Evolutionary conservation across 164 flowering plant species (phyloP).

Genomic region (Magnolia sinica): DNA sequence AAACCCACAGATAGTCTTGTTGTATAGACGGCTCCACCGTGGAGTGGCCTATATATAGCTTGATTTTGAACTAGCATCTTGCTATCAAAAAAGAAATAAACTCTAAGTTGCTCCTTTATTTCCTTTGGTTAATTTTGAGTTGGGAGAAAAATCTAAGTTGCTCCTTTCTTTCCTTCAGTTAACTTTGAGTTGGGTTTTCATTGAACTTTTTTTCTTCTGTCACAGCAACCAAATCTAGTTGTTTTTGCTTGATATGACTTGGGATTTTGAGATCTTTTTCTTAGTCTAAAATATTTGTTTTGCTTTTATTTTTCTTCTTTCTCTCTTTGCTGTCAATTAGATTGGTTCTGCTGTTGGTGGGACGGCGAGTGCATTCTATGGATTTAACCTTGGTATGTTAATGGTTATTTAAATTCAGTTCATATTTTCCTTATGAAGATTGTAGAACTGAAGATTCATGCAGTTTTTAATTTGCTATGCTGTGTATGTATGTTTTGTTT

Average conservation of each 20-base stretch:
- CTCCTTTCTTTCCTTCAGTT: background rate
- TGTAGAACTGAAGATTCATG: background rate
- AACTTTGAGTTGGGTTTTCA: background rate
- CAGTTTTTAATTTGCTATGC: background rate
- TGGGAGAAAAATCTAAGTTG: background rate
- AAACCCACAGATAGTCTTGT: too few species aligned
- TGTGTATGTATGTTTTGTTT: background rate
- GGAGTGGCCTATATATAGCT: too few species aligned
- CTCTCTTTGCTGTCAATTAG: conserved; percentile 27
- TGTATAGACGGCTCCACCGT: too few species aligned
- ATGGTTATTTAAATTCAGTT: background rate
- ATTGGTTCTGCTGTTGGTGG: conserved; percentile 97
- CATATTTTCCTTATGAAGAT: background rate
- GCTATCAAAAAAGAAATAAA: background rate
- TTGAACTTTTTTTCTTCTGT: background rate
- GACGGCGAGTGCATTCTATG: conserved; percentile 81
- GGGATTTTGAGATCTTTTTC: background rate
- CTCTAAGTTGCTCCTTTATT: background rate
- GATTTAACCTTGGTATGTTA: conserved; percentile 75
- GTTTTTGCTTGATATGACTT: background rate
- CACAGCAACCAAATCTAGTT: too few species aligned
- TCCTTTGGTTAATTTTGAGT: too few species aligned
- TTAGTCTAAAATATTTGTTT: background rate
- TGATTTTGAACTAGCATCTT: too few species aligned
- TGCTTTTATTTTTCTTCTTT: background rate